Evolutionary conservation across 208 protist genomes (phyloP), one percentile per base, ranked within the genome.

Genomic region (Trypanosoma mega): DNA sequence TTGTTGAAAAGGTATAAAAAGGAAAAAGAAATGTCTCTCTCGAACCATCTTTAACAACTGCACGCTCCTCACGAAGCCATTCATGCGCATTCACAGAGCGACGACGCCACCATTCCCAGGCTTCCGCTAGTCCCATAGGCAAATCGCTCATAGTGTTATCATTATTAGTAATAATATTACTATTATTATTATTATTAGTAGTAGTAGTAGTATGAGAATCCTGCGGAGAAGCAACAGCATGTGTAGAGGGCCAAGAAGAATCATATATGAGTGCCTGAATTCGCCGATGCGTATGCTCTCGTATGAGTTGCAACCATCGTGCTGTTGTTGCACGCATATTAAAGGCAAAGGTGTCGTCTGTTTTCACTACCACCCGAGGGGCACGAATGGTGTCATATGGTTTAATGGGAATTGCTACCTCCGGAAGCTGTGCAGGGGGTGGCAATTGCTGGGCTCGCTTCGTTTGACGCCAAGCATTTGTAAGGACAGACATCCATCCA

Each of bases 51-150:
- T 12, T 27, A 21, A 21, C 23, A 36, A 11, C 51, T 29, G 39
- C 63, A 34, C 85, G 89, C 46, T 92, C 81, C 34, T 89, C 84
- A n/a, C 82, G 82, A 43, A 93, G 76, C 86, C 89, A 96, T 47
- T 72, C 68, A 1, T 63, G 60, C 12, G 76, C 76, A 14, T 68
- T 53, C 36, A 24, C 18, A 12, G 75, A 54, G 8, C 89, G 83
- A 8, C 59, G 73, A 33, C 56, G 61, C 79, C 81, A 93, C 89
- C 89, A 96, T 9, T 56, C 55, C 89, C 89, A 96, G 21, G 81
- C 85, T 9, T 85, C 68, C 8, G 65, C 34, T 14, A 73, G 5
- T 12, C 37, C 74, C 21, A 90, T 21, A 53, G 77, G 63, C 18
- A 33, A 58, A 43, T 45, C 27, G 26, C 24, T 55, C 23, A 3